phyloP scores from a whole-genome alignment of 78 protist species.

The Dictyostelium capitatum region DNA sequence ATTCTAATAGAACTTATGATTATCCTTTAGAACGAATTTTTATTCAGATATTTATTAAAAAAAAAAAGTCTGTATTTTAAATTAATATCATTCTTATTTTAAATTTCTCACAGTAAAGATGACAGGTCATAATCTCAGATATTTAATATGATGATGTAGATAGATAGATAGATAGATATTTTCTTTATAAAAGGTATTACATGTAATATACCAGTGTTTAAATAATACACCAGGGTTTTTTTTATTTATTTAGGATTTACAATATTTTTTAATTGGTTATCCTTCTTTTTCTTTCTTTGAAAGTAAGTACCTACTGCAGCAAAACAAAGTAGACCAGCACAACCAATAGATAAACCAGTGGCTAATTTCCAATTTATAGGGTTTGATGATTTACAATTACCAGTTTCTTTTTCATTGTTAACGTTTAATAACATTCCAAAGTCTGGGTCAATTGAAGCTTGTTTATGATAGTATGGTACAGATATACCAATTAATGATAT shows the following conservation, averaged over 20 bases:
- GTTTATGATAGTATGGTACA: conserved; percentile 8
- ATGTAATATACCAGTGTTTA: no score
- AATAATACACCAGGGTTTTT: no score
- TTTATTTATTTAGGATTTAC: not conserved
- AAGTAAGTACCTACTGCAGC: not conserved
- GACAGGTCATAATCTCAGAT: no score
- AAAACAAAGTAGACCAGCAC: not conserved
- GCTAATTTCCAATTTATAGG: conserved; percentile 1
- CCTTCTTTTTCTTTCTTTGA: not conserved
- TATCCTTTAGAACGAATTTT: no score
- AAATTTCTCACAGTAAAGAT: no score
- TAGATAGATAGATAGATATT: no score
- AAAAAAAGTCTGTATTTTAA: no score
- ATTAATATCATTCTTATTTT: no score
- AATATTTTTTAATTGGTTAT: not conserved
- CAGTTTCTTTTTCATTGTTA: conserved; percentile 5
- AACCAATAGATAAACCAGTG: conserved; percentile 14
- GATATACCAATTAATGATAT: not conserved
- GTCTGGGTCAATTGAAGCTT: conserved; percentile 16
- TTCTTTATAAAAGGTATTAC: no score
- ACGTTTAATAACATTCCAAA: conserved; percentile 12
- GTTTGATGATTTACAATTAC: not conserved
- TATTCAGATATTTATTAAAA: no score
- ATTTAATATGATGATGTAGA: no score
- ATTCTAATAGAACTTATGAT: no score